Percentiles rank a stretch among this genome's conserved stretches.
Conservation (phyloP, 768 basidiomycete genomes). For the Multifurca ochricompacta region DNA sequence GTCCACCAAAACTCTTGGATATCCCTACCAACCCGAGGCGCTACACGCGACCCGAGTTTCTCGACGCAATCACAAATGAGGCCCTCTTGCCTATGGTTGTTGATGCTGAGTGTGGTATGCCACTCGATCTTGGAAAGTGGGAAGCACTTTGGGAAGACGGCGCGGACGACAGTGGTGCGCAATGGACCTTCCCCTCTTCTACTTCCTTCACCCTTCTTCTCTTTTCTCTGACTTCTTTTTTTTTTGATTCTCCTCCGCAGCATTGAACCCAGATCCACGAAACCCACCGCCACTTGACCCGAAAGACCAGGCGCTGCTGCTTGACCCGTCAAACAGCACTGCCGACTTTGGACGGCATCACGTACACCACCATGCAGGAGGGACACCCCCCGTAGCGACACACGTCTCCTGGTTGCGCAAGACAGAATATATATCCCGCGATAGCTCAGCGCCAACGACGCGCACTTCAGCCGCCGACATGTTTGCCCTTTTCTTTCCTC, state of each 20-base stretch:
- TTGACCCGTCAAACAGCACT: slow-evolving; percentile 47
- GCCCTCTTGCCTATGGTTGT: slow-evolving; percentile 91
- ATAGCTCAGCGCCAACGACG: slow-evolving; percentile 39
- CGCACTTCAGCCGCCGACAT: slow-evolving; percentile 39
- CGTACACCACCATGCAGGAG: slow-evolving; percentile 30
- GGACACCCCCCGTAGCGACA: slow-evolving; percentile 40
- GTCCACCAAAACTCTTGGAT: slow-evolving; percentile 90
- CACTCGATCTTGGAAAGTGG: slow-evolving; percentile 78
- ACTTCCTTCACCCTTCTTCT: neutral
- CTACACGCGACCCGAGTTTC: slow-evolving; percentile 80
- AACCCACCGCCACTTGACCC: slow-evolving; percentile 60
- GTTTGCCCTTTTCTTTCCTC: slow-evolving; percentile 32
- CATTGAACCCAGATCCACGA: slow-evolving; percentile 57
- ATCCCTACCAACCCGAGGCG: slow-evolving; percentile 87
- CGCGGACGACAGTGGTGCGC: slow-evolving; percentile 55
- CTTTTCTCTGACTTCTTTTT: slow-evolving; percentile 1
- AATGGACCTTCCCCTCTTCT: no score
- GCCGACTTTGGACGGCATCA: slow-evolving; percentile 34
- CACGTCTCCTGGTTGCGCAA: slow-evolving; percentile 89
- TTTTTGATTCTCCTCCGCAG: slow-evolving; percentile 23
- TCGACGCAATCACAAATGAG: slow-evolving; percentile 72
- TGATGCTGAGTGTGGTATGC: slow-evolving; percentile 96
- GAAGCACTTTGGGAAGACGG: slow-evolving; percentile 80
- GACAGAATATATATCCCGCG: slow-evolving; percentile 79
- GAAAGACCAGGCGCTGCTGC: slow-evolving; percentile 67